phyloP scores from a whole-genome alignment of 768 basidiomycete species.

The Kwoniella europaea region DNA sequence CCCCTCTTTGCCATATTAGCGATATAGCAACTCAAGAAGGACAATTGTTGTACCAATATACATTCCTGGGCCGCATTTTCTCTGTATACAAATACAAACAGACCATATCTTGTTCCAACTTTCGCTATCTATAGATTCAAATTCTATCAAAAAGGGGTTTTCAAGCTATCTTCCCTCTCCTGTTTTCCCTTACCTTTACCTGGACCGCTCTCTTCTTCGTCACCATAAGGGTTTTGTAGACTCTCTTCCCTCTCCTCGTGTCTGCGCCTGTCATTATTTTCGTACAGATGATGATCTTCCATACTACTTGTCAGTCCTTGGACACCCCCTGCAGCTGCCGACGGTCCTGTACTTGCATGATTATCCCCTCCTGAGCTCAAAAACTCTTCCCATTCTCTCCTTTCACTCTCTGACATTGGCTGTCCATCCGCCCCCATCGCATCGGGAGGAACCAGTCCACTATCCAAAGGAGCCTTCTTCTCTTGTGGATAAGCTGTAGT shows the following conservation, averaged over 20 bases:
- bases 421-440: slow-evolving; percentile 19
- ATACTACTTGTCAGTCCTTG: slow-evolving; percentile 1
- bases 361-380: slow-evolving; percentile 1
- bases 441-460: slow-evolving; percentile 18
- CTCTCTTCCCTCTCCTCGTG: background rate
- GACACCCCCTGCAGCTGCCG: background rate
- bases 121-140: background rate
- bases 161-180: slow-evolving; percentile 4
- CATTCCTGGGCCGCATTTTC: background rate
- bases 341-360: background rate
- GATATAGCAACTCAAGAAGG: no score
- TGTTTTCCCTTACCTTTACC: background rate
- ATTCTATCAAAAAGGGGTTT: slow-evolving; percentile 13
- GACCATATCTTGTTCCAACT: background rate
- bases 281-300: slow-evolving; percentile 1
- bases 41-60: no score
- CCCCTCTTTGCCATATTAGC: no score
- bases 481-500: slow-evolving; percentile 4
- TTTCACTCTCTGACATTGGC: slow-evolving; percentile 42
- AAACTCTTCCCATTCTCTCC: slow-evolving; percentile 46
- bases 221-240: background rate
- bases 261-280: background rate
- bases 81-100: background rate
- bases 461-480: slow-evolving; percentile 1
- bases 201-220: background rate